These are phyloP conservation scores for Cladophialophora bantiana DNA, from an alignment of 2,329 filamentous ascomycete genomes.

Conservation along the genomic window DNA sequence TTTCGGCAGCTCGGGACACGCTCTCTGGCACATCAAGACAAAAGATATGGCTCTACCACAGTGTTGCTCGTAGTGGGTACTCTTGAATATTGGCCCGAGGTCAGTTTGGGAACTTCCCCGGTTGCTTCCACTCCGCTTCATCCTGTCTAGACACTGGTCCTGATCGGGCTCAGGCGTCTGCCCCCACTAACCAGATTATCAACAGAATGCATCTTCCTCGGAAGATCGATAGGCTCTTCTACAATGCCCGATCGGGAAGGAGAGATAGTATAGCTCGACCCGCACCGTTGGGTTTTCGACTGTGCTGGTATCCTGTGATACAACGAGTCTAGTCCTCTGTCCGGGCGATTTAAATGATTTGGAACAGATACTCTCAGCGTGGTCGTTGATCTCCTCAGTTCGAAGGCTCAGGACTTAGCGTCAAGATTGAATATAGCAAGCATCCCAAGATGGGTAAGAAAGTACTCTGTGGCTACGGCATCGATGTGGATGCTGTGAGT, in stretches of 20 bases:
- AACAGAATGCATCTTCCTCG: neutral
- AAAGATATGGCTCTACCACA: neutral
- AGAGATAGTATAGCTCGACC: neutral
- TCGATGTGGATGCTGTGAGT: slow-evolving; percentile 53
- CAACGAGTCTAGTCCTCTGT: neutral
- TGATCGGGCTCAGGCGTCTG: neutral
- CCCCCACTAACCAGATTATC: neutral
- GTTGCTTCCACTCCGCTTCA: neutral
- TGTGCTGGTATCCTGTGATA: neutral
- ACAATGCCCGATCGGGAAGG: slow-evolving; percentile 3
- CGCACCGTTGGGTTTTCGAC: neutral
- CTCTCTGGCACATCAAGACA: neutral
- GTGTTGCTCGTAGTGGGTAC: neutral
- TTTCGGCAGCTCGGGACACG: slow-evolving; percentile 11
- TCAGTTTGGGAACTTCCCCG: neutral
- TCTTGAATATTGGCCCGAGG: neutral
- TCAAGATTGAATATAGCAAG: neutral
- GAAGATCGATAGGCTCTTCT: neutral
- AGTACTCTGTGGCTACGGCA: slow-evolving; percentile 28
- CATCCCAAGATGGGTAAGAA: slow-evolving; percentile 20
- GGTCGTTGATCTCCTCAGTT: neutral
- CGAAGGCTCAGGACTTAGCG: neutral
- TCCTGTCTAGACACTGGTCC: neutral
- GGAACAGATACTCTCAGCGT: neutral
- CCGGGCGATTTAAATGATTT: neutral